Base-by-base conservation (phyloP, 805 yeast species). In the Metschnikowia amazonensis region DNA sequence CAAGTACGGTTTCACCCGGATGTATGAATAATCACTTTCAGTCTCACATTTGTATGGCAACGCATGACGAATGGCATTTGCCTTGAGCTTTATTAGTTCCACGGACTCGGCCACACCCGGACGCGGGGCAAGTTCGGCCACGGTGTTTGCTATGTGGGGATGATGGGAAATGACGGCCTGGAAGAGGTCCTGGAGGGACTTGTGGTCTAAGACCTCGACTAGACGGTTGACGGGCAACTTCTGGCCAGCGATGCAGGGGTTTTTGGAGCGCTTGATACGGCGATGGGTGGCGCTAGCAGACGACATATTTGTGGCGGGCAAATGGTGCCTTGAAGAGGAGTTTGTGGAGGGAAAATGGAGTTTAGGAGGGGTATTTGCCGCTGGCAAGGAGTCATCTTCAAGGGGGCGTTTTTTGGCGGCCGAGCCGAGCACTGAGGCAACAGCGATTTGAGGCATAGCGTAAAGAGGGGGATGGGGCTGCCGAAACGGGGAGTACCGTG, bases 1-100 rank as follows among this genome's bases (percentile, higher is more conserved):
- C 50, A 86, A 75, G 47, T 70, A 65, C 5, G 84, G 78, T 57
- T 85, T 81, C 30, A 89, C 86, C 46, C 96, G 72, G 46, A 85
- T 65, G 60, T 80, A 88, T 4, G 90, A 80, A 59, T 88, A 88
- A 62, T 88, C 96, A 38, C 85, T 79, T 30, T 76, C 71, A 8
- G 75, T 71, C 55, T 86, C 89, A 51, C 87, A 88, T 52, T 82
- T 82, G 62, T 85, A 87, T 1, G 96, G 96, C 52, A 89, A 64
- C 48, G 75, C 72, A 8, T 62, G 60, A 17, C 66, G 55, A 23
- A 86, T 76, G 4, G 58, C 59, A 17, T 71, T 60, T 39, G 77
- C 66, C 56, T 81, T 79, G 5, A 59, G 55, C 31, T 67, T 61
- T 43, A 89, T 67, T 34, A 79, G 68, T 9, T 64, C 69, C 8